Base-by-base conservation (phyloP, 768 basidiomycete species). In the Amanita muscaria region DNA sequence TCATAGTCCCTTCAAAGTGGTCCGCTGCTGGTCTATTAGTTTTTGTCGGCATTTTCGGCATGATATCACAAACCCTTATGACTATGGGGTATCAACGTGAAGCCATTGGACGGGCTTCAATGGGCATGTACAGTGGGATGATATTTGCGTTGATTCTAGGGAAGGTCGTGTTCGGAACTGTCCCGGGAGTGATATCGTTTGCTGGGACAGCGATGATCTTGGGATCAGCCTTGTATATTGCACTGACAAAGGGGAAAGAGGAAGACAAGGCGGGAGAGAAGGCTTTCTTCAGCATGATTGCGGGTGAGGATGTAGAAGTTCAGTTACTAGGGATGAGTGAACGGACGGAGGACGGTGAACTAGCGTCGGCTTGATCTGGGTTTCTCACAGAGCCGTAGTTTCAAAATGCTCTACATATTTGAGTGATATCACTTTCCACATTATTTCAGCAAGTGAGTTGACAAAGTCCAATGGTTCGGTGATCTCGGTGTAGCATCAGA, bases 311-410 rank as follows among this genome's bases (percentile, higher is more conserved):
- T 11, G 4, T 27, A n/a, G 38, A 40, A 16, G 14, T 24, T 5
- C 23, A 25, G 14, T 40, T 40, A 16, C 38, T 40, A 12, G 38
- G 27, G 31, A 32, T 32, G 31, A 15, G 16, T 32, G 64, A 0
- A 79, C 79, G 1, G 83, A 83, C 46, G 71, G 68, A 46, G 83
- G 82, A 0, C 60, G 86, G 6, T 72, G 69, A 32, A 52, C n/a
- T n/a, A n/a, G n/a, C n/a, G n/a, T n/a, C n/a, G n/a, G n/a, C n/a
- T n/a, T n/a, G n/a, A n/a, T n/a, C n/a, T n/a, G n/a, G n/a, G n/a
- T n/a, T n/a, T n/a, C n/a, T n/a, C n/a, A n/a, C n/a, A n/a, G n/a
- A n/a, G n/a, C n/a, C n/a, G n/a, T n/a, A n/a, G n/a, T n/a, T n/a
- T n/a, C n/a, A n/a, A n/a, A n/a, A n/a, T n/a, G n/a, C n/a, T n/a